These are phyloP conservation scores for Mucor irregularis DNA, from an alignment of 371 early-diverging fungal genomes.

Conservation along the genomic window DNA sequence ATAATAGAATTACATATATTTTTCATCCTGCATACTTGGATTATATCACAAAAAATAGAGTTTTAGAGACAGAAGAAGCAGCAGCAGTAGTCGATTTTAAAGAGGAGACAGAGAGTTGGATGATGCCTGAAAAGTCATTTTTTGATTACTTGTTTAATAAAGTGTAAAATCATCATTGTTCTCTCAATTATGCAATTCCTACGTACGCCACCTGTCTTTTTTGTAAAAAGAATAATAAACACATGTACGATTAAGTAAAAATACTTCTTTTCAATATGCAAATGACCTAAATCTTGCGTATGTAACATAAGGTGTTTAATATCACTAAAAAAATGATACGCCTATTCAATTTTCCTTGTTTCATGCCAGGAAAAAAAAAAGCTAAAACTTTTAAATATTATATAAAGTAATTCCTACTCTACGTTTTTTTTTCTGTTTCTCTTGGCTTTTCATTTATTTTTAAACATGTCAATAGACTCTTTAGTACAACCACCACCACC, in stretches of 20 bases:
- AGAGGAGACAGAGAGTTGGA: conserved; percentile 8
- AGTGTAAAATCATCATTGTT: not conserved
- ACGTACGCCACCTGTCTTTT: too few species aligned
- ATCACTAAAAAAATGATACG: not conserved
- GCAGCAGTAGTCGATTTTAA: conserved; percentile 14
- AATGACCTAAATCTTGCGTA: too few species aligned
- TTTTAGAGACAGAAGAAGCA: not conserved
- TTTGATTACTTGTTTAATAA: conserved; percentile 31
- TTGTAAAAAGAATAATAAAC: too few species aligned
- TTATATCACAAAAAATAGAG: conserved; percentile 13
- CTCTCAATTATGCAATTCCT: not conserved
- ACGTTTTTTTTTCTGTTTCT: not conserved
- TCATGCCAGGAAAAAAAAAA: not conserved
- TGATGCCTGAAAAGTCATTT: conserved; percentile 27
- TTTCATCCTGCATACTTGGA: conserved; percentile 26
- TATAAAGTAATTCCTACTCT: not conserved
- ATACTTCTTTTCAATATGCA: not conserved
- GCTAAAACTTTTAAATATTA: not conserved
- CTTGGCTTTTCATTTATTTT: not conserved
- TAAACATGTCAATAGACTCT: conserved; percentile 1
- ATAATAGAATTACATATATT: conserved; percentile 24
- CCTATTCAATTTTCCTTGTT: not conserved
- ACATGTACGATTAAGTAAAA: not conserved
- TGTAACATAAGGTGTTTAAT: too few species aligned
- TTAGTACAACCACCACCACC: not conserved